phyloP scores from a whole-genome alignment of 1,284 basidiomycete species.

The Vanrija sp. region DNA sequence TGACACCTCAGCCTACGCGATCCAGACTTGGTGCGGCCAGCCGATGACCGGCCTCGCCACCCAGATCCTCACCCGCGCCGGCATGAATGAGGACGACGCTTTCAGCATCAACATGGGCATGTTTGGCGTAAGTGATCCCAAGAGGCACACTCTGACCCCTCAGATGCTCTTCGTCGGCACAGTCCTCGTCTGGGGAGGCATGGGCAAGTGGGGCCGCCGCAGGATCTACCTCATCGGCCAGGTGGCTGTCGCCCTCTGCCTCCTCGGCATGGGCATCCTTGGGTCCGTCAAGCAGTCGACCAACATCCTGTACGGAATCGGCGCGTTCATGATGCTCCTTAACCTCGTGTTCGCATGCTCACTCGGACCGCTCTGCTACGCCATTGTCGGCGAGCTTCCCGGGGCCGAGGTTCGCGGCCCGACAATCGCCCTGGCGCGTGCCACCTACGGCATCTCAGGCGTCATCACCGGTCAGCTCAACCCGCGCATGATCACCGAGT shows the following conservation, averaged over 20 bases:
- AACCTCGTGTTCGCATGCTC: constrained; percentile 28
- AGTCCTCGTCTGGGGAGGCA: constrained; percentile 1
- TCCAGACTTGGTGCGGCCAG: constrained; percentile 9
- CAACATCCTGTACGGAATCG: constrained; percentile 32
- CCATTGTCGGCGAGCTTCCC: constrained; percentile 18
- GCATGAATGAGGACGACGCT: background rate
- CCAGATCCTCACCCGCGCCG: background rate
- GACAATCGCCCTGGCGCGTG: constrained; percentile 51
- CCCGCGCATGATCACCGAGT: constrained; percentile 51
- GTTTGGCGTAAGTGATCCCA: background rate
- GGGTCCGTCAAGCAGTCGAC: constrained; percentile 30
- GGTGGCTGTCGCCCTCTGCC: constrained; percentile 9
- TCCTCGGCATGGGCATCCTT: constrained; percentile 22
- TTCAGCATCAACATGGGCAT: background rate
- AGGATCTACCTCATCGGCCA: constrained; percentile 26
- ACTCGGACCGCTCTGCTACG: constrained; percentile 25
- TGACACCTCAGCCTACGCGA: background rate
- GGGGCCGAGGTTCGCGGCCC: constrained; percentile 39
- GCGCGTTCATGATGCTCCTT: constrained; percentile 28
- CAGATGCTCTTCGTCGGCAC: constrained; percentile 2
- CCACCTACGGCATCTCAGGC: constrained; percentile 46
- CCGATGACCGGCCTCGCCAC: constrained; percentile 1
- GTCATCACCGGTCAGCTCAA: constrained; percentile 37
- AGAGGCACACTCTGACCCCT: too few relatives aligned
- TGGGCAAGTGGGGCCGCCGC: constrained; percentile 19